phyloP scores from a whole-genome alignment of 805 yeast species.

The Candida berthetii region DNA sequence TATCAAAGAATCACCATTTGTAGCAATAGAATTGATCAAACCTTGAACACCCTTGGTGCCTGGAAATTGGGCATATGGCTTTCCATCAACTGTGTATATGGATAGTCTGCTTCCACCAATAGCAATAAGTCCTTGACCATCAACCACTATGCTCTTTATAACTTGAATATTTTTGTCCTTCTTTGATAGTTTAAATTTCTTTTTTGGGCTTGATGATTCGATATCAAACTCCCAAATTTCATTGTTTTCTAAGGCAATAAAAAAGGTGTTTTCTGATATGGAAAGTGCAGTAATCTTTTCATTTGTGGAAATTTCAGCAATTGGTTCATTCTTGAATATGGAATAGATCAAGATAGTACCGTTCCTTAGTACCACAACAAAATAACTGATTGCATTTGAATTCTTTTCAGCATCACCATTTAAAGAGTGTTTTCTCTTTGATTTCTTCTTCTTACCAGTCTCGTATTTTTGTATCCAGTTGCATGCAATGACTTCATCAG shows the following conservation, averaged over 20 bases:
- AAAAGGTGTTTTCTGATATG: constrained; percentile 18
- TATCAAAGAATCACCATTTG: neutral
- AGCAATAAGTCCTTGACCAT: neutral
- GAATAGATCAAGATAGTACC: constrained; percentile 38
- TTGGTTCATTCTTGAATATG: constrained; percentile 32
- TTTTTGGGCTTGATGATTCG: constrained; percentile 9
- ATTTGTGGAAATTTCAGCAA: constrained; percentile 27
- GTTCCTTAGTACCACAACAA: constrained; percentile 26
- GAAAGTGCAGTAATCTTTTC: constrained; percentile 21
- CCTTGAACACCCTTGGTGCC: neutral
- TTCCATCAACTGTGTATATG: neutral
- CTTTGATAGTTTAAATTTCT: constrained; percentile 6
- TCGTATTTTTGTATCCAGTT: constrained; percentile 27
- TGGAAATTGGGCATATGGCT: neutral
- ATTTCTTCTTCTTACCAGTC: constrained; percentile 9
- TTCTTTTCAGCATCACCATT: constrained; percentile 9
- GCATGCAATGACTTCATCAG: constrained; percentile 27
- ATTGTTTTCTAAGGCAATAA: constrained; percentile 16
- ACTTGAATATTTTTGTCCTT: constrained; percentile 1
- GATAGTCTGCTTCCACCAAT: constrained; percentile 1
- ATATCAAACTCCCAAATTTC: constrained; percentile 12
- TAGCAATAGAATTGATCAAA: constrained; percentile 1
- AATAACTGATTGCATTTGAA: constrained; percentile 15
- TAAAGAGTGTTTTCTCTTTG: constrained; percentile 20
- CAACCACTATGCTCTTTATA: neutral